Base-by-base conservation (phyloP, 768 basidiomycete genomes). In the Boletus tomentosulus region DNA sequence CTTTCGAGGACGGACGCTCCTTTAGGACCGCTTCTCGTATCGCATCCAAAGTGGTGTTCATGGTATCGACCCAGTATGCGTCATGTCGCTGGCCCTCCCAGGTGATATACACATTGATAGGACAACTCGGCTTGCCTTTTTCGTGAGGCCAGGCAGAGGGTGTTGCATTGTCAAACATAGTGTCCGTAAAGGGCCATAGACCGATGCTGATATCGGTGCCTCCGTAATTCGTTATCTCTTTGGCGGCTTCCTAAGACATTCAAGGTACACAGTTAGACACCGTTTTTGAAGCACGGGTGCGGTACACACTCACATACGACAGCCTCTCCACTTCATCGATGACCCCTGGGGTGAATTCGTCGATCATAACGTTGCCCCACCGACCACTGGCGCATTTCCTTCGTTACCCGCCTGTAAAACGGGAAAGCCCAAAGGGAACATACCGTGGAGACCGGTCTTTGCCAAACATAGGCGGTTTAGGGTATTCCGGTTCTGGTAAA, bases 101-200 rank as follows among this genome's bases (percentile, higher is more conserved):
- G 15, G 51, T 42, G 35, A 55, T 31, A 37, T 46, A 57, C 1
- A 51, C 52, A 15, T 55, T 19, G 30, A 59, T 51, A 9, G 62
- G 62, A 15, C 46, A 51, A 45, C 63, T 62, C 25, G 51, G 58
- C 33, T 46, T n/a, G 30, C 12, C 34, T n/a, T 5, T 37, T 13
- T 53, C 7, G 48, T 63, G 62, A 0, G 62, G 62, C 62, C 62
- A 62, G 7, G 62, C 62, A 9, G 51, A 48, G 5, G 24, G 8
- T 1, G 50, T 62, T 13, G 54, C 39, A 0, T 34, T 25, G 28
- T 59, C 35, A n/a, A 59, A 63, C 49, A 62, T 63, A 31, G 49
- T 34, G 9, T 37, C 25, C 33, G 38, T 48, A 16, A 62, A 62
- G 1, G 61, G 54, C 61, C 61, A 59, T 5, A 62, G 6, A 19